Evolutionary conservation across 371 early-diverging fungal genomes (phyloP), one percentile per base, ranked within the genome.

Genomic region (Synchytrium microbalum): DNA sequence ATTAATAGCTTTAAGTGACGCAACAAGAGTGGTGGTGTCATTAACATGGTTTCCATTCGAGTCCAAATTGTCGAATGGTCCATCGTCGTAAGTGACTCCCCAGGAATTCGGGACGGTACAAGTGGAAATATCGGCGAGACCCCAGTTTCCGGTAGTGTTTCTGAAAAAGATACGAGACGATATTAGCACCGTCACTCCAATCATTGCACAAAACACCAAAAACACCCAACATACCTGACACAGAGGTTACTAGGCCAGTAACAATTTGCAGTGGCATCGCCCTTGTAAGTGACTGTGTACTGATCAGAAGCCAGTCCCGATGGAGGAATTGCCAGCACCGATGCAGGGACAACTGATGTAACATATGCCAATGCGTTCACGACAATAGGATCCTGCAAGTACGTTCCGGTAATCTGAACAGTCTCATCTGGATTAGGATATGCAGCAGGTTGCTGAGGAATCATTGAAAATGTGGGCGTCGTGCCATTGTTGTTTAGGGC

Each of bases 51-150:
- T n/a, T 51, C 23, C 51, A 51, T 14, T 51, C 23, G 23, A 14
- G 14, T 23, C 51, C 14, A 23, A 14, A 23, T 14, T 51, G 23
- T 14, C 14, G 14, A 23, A 14, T 51, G 51, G 51, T 51, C 51
- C 51, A 51, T 51, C 51, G 23, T 51, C 51, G 14, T 14, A 51
- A n/a, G n/a, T n/a, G n/a, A 72, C 23, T 13, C 69, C 70, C 67
- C 67, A 70, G 1, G 30, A 3, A 24, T 38, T 59, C 61, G 27
- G 19, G 24, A 63, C 38, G 0, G 19, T 23, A 54, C 73, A 72
- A 8, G 52, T 29, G 25, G 52, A 55, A 53, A 67, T 32, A 59
- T 70, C 73, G n/a, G n/a, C n/a, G n/a, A n/a, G n/a, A n/a, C n/a
- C n/a, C n/a, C n/a, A n/a, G n/a, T n/a, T n/a, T n/a, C n/a, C n/a